Base-by-base conservation (phyloP, 1,284 basidiomycete genomes). In the Ganoderma boninense region DNA sequence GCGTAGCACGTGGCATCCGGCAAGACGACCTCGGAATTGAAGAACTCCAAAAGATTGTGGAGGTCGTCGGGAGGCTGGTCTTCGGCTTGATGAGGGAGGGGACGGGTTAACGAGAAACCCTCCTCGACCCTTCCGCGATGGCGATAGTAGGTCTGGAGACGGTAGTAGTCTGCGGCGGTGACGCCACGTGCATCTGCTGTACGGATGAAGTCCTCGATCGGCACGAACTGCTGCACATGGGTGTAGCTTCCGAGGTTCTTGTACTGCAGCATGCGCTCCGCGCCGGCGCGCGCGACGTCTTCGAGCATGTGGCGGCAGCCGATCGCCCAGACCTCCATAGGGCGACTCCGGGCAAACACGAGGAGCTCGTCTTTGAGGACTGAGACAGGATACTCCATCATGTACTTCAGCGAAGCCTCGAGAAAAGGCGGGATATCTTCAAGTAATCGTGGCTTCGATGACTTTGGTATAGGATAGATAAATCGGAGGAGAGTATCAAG, bases 1-100 rank as follows among this genome's bases (percentile, higher is more conserved):
- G 86, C 86, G 64, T 83, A 83, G 32, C 88, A 75, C 60, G 84
- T 81, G 60, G 87, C 72, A 71, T 87, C 86, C n/a, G 73, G 64
- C 40, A 46, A 70, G 16, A 49, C 18, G 4, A 69, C n/a, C 6
- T 46, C 44, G 44, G 62, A 62, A 13, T 63, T 38, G 64, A 46
- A 69, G 64, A 69, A 69, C 20, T n/a, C 62, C 43, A 10, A 26
- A 38, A 26, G 16, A 26, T 8, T 5, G 57, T 60, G 0, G 54
- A 18, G 29, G n/a, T 42, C 11, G 32, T 62, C 52, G 56, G 54
- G 64, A 32, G 2, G n/a, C 40, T 54, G 40, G 26, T 18, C 52
- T 44, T 35, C 38, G 8, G 18, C 46, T 20, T 18, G 42, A 16
- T 29, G 20, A 32, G 32, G 38, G 18, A 42, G 16, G 7, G 65